Evolutionary conservation across 495 filamentous ascomycete species (phyloP), one percentile per base, ranked within the genome.

Genomic region (Penicillium crystallinum): DNA sequence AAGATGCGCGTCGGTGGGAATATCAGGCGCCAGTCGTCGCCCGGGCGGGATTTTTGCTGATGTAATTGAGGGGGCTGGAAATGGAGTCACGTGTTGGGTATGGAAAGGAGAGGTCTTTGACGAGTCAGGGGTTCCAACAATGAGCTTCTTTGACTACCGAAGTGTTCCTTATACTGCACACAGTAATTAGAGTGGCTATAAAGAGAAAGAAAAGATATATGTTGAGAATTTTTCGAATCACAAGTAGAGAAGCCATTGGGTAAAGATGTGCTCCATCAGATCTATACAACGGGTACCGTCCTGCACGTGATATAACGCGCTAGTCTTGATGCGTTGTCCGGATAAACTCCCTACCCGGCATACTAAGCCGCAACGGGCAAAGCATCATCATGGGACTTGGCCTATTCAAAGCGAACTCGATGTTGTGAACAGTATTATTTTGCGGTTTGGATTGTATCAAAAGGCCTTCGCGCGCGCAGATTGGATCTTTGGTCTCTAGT

Each of bases 381-480:
- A 63, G 63, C 59, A 67, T 70, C 65, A 70, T 60, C 61, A 67
- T 58, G 54, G 52, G 53, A 53, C 47, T 54, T 58, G 59, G 55
- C 61, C 40, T 57, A 42, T 55, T 55, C 54, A 48, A 58, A 46
- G 37, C 38, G 46, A 44, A 30, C 35, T 59, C 45, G 36, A 56
- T 49, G 25, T 18, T 52, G 15, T 56, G 23, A 49, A 29, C 46
- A 34, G 40, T 25, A 37, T 46, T 35, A 40, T 45, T 47, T 55
- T 34, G 51, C 38, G 17, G 36, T 42, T 50, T 42, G 37, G 30
- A 17, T 33, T 31, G 9, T 14, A 50, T 23, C 48, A 31, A 17
- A 25, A 40, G 4, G 19, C 27, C 30, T 25, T n/a, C 7, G 33
- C 22, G 22, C 37, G 34, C 14, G 7, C n/a, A n/a, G n/a, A n/a